Percentiles rank a stretch among this genome's conserved stretches.
Evolutionary conservation across 495 filamentous ascomycete species (phyloP).

Genomic region (Trichoderma asperelloides): DNA sequence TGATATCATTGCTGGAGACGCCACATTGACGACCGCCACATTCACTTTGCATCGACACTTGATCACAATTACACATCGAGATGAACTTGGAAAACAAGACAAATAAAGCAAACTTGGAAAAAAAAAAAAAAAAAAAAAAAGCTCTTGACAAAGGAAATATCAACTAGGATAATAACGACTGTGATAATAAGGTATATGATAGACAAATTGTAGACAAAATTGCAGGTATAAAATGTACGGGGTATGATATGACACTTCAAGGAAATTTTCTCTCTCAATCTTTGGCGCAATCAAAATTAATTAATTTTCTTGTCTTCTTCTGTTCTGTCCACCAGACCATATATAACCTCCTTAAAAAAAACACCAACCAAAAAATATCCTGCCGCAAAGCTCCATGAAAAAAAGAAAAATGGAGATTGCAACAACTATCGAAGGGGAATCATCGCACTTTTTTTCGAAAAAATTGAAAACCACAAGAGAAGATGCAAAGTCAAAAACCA

Average conservation of each 20-base stretch:
- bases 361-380: background rate
- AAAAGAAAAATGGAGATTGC: constrained; percentile 2
- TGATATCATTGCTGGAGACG: background rate
- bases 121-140: too few species aligned
- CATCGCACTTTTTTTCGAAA: background rate
- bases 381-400: background rate
- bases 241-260: background rate
- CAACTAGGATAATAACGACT: too few species aligned
- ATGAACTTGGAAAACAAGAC: too few species aligned
- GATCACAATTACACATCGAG: background rate
- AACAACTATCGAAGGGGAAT: constrained; percentile 8
- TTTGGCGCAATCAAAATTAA: background rate
- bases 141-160: background rate
- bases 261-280: background rate
- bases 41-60: background rate
- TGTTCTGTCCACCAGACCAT: background rate
- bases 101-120: background rate
- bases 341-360: background rate
- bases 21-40: background rate
- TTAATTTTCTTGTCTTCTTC: background rate
- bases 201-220: too few species aligned
- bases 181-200: too few species aligned
- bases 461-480: background rate
- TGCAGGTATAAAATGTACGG: background rate
- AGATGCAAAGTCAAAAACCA: background rate